These are phyloP conservation scores for Lepidium aucheri DNA, from an alignment of 345 rosid genomes.

Conservation along the genomic window DNA sequence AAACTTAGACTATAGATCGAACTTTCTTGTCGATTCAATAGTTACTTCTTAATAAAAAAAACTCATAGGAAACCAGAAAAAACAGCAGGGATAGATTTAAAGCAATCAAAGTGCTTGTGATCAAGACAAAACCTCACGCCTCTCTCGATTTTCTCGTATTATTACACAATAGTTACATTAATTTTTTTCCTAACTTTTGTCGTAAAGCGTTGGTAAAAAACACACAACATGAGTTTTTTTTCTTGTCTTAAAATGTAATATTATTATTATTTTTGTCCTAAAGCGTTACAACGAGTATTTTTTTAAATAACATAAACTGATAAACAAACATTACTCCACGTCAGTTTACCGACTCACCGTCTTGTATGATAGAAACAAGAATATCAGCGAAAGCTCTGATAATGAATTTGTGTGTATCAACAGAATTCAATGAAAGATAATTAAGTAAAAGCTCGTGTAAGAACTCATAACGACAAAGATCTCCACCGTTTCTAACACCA, in stretches of 20 bases:
- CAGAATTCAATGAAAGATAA: slow-evolving; percentile 59
- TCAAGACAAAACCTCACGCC: slow-evolving; percentile 27
- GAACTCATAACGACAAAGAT: slow-evolving; percentile 48
- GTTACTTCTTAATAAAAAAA: too few species aligned
- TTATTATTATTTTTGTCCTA: neutral
- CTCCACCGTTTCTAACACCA: slow-evolving; percentile 39
- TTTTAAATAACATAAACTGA: neutral
- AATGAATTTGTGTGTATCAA: slow-evolving; percentile 60
- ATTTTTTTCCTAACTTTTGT: neutral
- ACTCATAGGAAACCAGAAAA: too few species aligned
- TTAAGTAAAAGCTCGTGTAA: slow-evolving; percentile 75
- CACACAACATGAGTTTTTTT: neutral
- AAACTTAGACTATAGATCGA: too few species aligned
- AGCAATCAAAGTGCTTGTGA: slow-evolving; percentile 18
- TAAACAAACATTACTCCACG: neutral
- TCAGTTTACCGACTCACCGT: slow-evolving; percentile 20
- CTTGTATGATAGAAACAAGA: slow-evolving; percentile 36
- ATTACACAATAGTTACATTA: slow-evolving; percentile 21
- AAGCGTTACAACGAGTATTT: neutral
- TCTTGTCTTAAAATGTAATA: too few species aligned
- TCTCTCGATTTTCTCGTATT: slow-evolving; percentile 27
- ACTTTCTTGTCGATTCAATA: too few species aligned
- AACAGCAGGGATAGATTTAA: too few species aligned
- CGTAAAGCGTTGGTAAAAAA: neutral
- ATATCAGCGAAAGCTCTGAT: slow-evolving; percentile 68